Base-by-base conservation (phyloP, 768 basidiomycete species). In the Candolleomyces eurysporus region DNA sequence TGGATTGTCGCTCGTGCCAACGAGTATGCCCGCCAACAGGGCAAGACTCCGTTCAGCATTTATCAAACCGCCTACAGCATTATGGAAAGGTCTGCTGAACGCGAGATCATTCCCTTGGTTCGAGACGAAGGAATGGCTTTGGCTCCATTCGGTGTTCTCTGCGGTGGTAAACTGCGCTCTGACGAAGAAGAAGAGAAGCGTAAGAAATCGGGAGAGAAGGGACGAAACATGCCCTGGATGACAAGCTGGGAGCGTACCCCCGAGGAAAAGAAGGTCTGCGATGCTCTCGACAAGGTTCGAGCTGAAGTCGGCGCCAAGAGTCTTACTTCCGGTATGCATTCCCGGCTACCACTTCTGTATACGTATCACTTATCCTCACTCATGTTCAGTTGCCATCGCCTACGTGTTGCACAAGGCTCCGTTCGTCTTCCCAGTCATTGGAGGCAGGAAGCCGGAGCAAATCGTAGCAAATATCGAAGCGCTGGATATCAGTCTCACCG, bases 321-420 rank as follows among this genome's bases (percentile, higher is more conserved):
- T 52, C 69, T 84, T 61, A 78, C 77, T 8, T 70, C 82, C 16
- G 76, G 79, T 79, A 61, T 63, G 50, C 42, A 57, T 26, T 46
- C 17, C 32, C 69, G 31, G 5, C 13, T 22, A 17, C 32, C 40
- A 9, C 26, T 14, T 56, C 9, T 10, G 1, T 5, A 0, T 7
- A 5, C 14, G 7, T 39, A 13, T 32, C 43, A n/a, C 21, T 16
- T 17, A 10, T 22, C 1, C 10, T 31, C 52, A 46, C 39, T 2
- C 42, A 30, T 39, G 14, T 39, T 17, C 36, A 78, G 79, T 82
- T 11, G 80, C 81, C 19, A 77, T 84, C 59, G 79, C 80, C 16
- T 83, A 82, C 59, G 69, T 84, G 16, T 70, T 84, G 69, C 79
- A 81, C 58, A 85, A 84, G 68, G 72, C 78, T 8, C 78, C 79